These are phyloP conservation scores for Collybia nuda DNA, from an alignment of 768 basidiomycete genomes.

Conservation along the genomic window DNA sequence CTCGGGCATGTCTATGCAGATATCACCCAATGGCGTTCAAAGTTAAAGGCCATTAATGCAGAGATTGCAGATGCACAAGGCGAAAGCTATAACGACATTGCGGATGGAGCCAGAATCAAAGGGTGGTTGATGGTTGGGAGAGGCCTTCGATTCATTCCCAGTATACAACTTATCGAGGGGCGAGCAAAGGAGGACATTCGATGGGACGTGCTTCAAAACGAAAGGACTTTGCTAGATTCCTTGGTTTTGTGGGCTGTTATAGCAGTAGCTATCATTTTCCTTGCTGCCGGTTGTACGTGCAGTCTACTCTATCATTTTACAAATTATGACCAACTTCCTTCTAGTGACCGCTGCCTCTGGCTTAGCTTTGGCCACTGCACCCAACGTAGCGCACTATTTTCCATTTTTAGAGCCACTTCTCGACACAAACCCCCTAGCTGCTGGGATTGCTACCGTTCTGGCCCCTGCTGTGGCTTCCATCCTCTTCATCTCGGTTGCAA, in stretches of 20 bases:
- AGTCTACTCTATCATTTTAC: background rate
- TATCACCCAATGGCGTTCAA: conserved; percentile 69
- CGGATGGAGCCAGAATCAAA: conserved; percentile 64
- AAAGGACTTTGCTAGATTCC: conserved; percentile 43
- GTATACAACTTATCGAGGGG: conserved; percentile 71
- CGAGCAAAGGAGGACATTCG: conserved; percentile 80
- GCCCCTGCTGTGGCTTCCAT: conserved; percentile 64
- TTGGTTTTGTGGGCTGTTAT: conserved; percentile 61
- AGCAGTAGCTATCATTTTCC: conserved; percentile 43
- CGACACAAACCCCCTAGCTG: conserved; percentile 45
- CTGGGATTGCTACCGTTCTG: conserved; percentile 67
- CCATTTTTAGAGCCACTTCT: conserved; percentile 60
- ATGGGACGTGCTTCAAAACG: conserved; percentile 74
- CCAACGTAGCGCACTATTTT: conserved; percentile 71
- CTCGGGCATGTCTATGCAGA: conserved; percentile 66
- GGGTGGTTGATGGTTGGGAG: conserved; percentile 80
- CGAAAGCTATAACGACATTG: conserved; percentile 69
- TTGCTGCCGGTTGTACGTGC: conserved; percentile 62
- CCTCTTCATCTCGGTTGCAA: conserved; percentile 55
- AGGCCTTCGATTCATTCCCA: conserved; percentile 62
- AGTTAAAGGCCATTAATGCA: conserved; percentile 68
- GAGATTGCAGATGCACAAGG: conserved; percentile 72
- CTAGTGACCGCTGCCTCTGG: conserved; percentile 73
- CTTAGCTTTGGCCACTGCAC: conserved; percentile 65
- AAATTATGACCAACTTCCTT: conserved; percentile 5